Evolutionary conservation across 345 rosid species (phyloP).

Genomic region (Brassica napus): DNA sequence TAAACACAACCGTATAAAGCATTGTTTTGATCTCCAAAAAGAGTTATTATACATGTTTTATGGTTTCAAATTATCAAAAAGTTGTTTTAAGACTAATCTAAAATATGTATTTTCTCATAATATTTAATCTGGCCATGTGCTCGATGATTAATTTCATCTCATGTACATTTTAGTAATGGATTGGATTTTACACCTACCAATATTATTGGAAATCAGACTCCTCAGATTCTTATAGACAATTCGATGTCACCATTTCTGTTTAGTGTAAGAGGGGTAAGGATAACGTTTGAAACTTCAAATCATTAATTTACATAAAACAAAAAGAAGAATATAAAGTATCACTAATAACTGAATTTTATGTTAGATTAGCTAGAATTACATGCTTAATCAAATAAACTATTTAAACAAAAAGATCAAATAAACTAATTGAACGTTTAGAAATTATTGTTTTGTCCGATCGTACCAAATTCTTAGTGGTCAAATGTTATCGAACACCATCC

Average conservation of each 20-base stretch:
- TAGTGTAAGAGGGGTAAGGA: neutral
- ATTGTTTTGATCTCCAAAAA: no score
- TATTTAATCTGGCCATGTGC: neutral
- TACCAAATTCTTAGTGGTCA: constrained; percentile 13
- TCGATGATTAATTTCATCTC: neutral
- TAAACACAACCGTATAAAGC: no score
- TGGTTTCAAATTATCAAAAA: no score
- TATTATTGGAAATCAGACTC: neutral
- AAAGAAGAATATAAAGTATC: no score
- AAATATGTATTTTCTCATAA: no score
- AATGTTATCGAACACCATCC: constrained; percentile 15
- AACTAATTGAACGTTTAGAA: neutral
- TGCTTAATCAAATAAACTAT: neutral
- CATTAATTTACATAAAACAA: neutral
- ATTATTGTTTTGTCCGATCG: neutral
- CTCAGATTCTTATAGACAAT: no score
- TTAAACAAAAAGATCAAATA: no score
- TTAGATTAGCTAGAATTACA: no score
- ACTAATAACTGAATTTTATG: neutral
- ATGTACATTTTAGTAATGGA: neutral
- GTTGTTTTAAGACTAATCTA: neutral
- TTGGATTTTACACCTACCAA: neutral
- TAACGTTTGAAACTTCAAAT: neutral
- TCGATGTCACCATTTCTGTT: neutral
- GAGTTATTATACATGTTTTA: no score